These are phyloP conservation scores for Zelonia costaricensis DNA, from an alignment of 208 protist species.

Conservation along the genomic window DNA sequence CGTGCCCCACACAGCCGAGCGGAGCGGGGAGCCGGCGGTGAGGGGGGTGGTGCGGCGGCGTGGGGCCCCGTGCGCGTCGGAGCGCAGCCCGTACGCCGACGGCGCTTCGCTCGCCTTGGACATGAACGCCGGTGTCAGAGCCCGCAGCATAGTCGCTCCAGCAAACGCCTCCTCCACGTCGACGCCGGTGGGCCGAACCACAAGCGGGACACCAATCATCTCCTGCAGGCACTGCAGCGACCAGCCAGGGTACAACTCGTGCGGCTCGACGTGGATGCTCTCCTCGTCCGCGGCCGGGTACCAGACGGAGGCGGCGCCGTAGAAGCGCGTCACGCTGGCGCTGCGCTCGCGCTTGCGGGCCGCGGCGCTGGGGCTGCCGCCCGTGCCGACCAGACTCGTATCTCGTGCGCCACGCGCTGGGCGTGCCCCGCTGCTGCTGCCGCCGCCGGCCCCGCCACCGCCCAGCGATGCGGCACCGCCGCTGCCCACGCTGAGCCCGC, in stretches of 20 bases:
- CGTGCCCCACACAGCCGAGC: constrained; percentile 31
- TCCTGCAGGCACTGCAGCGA: constrained; percentile 54
- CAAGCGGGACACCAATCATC: constrained; percentile 39
- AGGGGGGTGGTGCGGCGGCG: neutral
- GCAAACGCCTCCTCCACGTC: constrained; percentile 21
- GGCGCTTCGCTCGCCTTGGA: neutral
- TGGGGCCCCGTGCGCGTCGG: neutral
- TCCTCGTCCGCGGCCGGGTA: constrained; percentile 34
- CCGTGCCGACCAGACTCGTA: too few relatives aligned
- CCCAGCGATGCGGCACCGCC: constrained; percentile 3
- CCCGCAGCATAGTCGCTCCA: neutral
- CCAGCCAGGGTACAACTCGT: constrained; percentile 49
- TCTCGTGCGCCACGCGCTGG: too few relatives aligned
- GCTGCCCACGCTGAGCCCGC: neutral
- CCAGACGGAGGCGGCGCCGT: constrained; percentile 5
- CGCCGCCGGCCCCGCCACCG: constrained; percentile 1
- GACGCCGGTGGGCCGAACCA: constrained; percentile 31
- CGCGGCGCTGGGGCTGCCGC: constrained; percentile 6
- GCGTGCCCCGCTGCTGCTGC: too few relatives aligned
- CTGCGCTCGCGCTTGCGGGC: constrained; percentile 6
- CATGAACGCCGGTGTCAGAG: constrained; percentile 1
- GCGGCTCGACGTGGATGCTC: constrained; percentile 26
- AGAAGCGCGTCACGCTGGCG: constrained; percentile 8
- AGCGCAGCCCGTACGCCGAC: neutral
- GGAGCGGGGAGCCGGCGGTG: constrained; percentile 14